Conservation (phyloP, 306 rosid species). For the Biancaea sappan region DNA sequence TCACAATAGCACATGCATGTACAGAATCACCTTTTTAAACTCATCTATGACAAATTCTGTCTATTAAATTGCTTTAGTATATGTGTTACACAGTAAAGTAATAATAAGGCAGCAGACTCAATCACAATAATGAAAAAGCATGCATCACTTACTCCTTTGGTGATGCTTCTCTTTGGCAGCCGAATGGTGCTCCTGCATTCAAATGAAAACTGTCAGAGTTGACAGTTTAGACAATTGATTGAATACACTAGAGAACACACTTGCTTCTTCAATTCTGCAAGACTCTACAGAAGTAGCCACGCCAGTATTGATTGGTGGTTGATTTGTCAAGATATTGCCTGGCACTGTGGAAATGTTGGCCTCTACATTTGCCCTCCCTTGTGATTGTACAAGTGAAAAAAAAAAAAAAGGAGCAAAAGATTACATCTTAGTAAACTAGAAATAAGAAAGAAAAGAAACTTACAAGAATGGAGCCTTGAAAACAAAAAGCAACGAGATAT, state of each 20-base stretch:
- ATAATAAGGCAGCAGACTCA: constrained; percentile 26
- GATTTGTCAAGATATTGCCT: constrained; percentile 36
- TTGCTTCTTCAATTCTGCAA: constrained; percentile 52
- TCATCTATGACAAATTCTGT: constrained; percentile 13
- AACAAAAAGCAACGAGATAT: constrained; percentile 35
- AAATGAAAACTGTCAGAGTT: constrained; percentile 23
- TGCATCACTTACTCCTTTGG: constrained; percentile 66
- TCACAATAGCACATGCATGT: not conserved
- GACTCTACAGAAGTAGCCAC: constrained; percentile 37
- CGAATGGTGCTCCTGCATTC: constrained; percentile 50
- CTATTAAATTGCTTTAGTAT: constrained; percentile 23
- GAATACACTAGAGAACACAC: constrained; percentile 56
- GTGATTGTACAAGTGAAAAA: constrained; percentile 24
- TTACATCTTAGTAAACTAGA: constrained; percentile 19
- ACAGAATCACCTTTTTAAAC: constrained; percentile 28
- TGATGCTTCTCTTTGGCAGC: constrained; percentile 51
- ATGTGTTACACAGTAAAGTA: constrained; percentile 11
- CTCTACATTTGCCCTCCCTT: constrained; percentile 48
- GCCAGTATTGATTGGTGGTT: constrained; percentile 42
- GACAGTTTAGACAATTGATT: constrained; percentile 24
- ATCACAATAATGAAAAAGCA: constrained; percentile 10
- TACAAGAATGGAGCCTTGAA: constrained; percentile 10
- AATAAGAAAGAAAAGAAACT: constrained; percentile 31
- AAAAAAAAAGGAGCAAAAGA: not conserved
- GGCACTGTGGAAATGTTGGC: constrained; percentile 38